phyloP scores from a whole-genome alignment of 2,329 filamentous ascomycete species.

The Neocatenulostroma microsporum region DNA sequence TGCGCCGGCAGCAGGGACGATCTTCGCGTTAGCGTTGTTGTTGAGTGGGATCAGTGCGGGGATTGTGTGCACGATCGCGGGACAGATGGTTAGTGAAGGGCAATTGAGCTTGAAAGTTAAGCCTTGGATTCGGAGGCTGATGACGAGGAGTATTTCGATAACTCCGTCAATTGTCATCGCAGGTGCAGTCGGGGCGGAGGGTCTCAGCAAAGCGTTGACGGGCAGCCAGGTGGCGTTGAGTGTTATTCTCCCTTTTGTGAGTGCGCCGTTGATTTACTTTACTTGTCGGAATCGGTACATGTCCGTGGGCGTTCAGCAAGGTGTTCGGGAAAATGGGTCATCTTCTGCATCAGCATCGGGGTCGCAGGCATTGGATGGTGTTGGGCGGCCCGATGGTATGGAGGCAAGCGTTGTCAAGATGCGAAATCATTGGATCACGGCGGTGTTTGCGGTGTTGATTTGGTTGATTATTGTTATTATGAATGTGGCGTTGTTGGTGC shows the following conservation, averaged over 20 bases:
- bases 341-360: slow-evolving; percentile 3
- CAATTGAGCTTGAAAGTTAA: slow-evolving; percentile 65
- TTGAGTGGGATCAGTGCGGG: slow-evolving; percentile 74
- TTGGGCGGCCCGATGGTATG: slow-evolving; percentile 10
- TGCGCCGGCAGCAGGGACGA: slow-evolving; percentile 65
- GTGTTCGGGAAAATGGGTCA: not conserved
- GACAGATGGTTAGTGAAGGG: slow-evolving; percentile 82
- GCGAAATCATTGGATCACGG: slow-evolving; percentile 62
- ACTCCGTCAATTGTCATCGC: slow-evolving; percentile 77
- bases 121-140: slow-evolving; percentile 70
- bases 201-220: slow-evolving; percentile 63
- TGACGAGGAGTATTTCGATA: slow-evolving; percentile 74
- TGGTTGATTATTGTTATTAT: slow-evolving; percentile 70
- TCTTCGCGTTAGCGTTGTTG: slow-evolving; percentile 77
- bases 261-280: slow-evolving; percentile 75
- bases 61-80: slow-evolving; percentile 81
- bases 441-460: slow-evolving; percentile 51
- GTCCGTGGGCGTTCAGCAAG: slow-evolving; percentile 48
- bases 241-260: slow-evolving; percentile 74
- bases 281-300: slow-evolving; percentile 73
- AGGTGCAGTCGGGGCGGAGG: slow-evolving; percentile 63
- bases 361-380: not conserved
- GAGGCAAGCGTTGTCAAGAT: slow-evolving; percentile 43
- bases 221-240: slow-evolving; percentile 71
- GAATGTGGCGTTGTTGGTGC: slow-evolving; percentile 69